Percentiles rank a stretch among this genome's conserved stretches.
These are phyloP conservation scores for Huntiella omanensis DNA, from an alignment of 2,329 filamentous ascomycete species.

Conservation along the genomic window DNA sequence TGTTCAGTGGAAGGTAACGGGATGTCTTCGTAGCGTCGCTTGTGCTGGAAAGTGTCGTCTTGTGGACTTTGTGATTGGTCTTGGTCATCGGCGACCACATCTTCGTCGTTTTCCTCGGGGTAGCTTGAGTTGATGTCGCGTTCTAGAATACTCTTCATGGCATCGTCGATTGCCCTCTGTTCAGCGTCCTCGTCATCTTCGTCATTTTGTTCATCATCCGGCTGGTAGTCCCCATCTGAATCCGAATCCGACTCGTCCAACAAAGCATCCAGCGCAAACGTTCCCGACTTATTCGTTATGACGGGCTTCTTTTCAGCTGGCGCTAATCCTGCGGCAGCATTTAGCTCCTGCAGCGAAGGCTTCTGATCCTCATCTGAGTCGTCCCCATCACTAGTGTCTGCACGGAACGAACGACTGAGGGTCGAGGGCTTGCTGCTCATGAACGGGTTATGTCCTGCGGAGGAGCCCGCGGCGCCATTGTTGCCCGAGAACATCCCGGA, in stretches of 20 bases:
- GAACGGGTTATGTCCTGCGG: slow-evolving; percentile 12
- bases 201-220: slow-evolving; percentile 18
- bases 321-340: too few relatives aligned
- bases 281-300: slow-evolving; percentile 11
- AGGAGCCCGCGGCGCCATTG: neutral
- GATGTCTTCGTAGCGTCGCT: neutral
- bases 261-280: slow-evolving; percentile 13
- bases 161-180: slow-evolving; percentile 18
- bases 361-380: neutral
- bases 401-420: slow-evolving; percentile 26
- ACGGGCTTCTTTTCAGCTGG: neutral
- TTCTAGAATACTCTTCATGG: slow-evolving; percentile 11
- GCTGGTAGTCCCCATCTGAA: slow-evolving; percentile 13
- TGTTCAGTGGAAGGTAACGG: slow-evolving; percentile 18
- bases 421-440: slow-evolving; percentile 25
- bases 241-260: slow-evolving; percentile 12
- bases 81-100: slow-evolving; percentile 15
- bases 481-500: slow-evolving; percentile 13
- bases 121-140: slow-evolving; percentile 11
- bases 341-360: neutral
- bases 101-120: slow-evolving; percentile 3
- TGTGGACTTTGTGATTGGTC: neutral
- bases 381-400: slow-evolving; percentile 11
- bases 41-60: neutral
- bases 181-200: slow-evolving; percentile 18